Evolutionary conservation across 2,329 filamentous ascomycete species (phyloP).

Genomic region (Camillea tinctor): DNA sequence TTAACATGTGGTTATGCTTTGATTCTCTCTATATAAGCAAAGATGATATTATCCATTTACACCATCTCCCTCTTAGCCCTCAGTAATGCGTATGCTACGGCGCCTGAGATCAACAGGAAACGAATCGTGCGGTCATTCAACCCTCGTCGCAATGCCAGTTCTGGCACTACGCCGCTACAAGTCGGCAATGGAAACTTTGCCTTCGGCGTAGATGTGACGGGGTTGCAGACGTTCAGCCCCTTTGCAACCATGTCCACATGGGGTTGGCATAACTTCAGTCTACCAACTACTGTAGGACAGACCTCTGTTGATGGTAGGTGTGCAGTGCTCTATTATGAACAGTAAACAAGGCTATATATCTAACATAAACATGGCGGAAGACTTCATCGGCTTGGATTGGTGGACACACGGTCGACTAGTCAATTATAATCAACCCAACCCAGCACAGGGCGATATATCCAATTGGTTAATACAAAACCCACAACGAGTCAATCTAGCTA

Average conservation of each 20-base stretch:
- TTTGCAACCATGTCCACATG: conserved; percentile 48
- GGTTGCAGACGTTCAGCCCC: conserved; percentile 45
- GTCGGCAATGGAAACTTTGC: conserved; percentile 51
- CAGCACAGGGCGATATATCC: conserved; percentile 40
- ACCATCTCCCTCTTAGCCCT: conserved; percentile 6
- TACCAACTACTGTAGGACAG: conserved; percentile 40
- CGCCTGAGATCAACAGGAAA: conserved; percentile 28
- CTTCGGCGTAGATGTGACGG: conserved; percentile 47
- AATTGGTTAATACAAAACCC: conserved; percentile 48
- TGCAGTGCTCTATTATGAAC: not conserved
- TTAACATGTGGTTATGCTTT: not conserved
- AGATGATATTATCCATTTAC: conserved; percentile 5
- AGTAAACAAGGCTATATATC: not conserved
- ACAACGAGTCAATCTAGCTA: conserved; percentile 49
- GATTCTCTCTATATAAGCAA: not conserved
- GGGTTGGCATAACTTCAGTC: conserved; percentile 50
- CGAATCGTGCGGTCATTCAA: conserved; percentile 43
- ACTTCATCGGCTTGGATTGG: conserved; percentile 43
- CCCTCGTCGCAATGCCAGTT: conserved; percentile 46
- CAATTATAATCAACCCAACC: conserved; percentile 42
- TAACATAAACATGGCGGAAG: conserved; percentile 20
- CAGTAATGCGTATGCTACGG: conserved; percentile 7
- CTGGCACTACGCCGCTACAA: conserved; percentile 50
- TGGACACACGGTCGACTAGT: conserved; percentile 43
- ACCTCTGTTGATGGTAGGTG: conserved; percentile 35